Evolutionary conservation across 2,329 filamentous ascomycete species (phyloP), one percentile per base, ranked within the genome.

Genomic region (Aspergillus quadrilineatus): DNA sequence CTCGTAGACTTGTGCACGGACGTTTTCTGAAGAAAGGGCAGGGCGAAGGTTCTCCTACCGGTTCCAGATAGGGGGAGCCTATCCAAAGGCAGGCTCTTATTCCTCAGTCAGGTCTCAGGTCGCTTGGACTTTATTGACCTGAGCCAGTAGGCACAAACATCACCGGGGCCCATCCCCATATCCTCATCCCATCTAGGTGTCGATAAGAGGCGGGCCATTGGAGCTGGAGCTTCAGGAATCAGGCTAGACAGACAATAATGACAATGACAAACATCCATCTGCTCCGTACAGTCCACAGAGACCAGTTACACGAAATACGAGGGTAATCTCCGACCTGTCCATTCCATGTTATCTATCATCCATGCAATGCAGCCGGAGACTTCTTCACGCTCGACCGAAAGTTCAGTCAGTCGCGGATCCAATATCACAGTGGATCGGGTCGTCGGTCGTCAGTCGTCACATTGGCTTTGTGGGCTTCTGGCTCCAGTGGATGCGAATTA

Each of bases 291-390:
- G 26, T 28, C 26, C 26, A 28, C 26, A 28, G 26, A 5, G 26
- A 28, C n/a, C 4, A 22, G 45, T 48, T 48, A 48, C 45, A 37
- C 45, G 17, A 48, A 48, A 32, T 48, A 37, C 45, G n/a, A 48
- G 32, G 45, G 45, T 48, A 48, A 48, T 48, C 32, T 48, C 45
- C 45, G 45, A 46, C 36, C 36, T 9, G 36, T 36, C 32, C 32
- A 36, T 36, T 14, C 8, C 26, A 14, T 36, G 12, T 36, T 36
- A n/a, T 14, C n/a, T 14, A n/a, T 28, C 42, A 44, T 30, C 44
- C 10, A 46, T 14, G 14, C 7, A 45, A 32, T 34, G 28, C 4
- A 46, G 26, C 28, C 28, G 44, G 44, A 30, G 22, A 46, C 44
- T 46, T 46, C 29, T 44, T 29, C 43, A 28, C 4, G 9, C 43